phyloP scores from a whole-genome alignment of 2,329 filamentous ascomycete species.

The Epichloe coenophiala region DNA sequence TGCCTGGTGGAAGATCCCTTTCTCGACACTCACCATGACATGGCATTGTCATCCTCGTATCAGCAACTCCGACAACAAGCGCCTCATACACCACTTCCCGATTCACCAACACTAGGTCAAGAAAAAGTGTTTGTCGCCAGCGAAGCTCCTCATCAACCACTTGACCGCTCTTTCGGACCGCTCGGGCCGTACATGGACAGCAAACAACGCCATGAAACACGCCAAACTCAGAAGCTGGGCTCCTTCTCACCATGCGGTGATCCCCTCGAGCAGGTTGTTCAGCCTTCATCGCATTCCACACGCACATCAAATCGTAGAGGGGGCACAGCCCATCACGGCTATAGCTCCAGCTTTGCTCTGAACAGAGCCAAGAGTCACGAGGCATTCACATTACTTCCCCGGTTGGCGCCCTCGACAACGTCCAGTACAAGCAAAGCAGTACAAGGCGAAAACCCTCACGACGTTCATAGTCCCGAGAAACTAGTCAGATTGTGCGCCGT shows the following conservation, averaged over 20 bases:
- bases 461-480: neutral
- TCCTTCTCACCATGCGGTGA: neutral
- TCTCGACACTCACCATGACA: neutral
- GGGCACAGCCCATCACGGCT: neutral
- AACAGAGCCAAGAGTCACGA: slow-evolving; percentile 11
- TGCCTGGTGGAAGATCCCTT: neutral
- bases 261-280: neutral
- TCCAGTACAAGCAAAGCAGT: neutral
- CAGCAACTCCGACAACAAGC: neutral
- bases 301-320: neutral
- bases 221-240: neutral
- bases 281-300: neutral
- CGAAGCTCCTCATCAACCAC: neutral
- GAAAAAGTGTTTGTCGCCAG: neutral
- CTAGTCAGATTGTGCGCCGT: neutral
- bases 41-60: neutral
- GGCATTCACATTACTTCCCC: slow-evolving; percentile 12
- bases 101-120: slow-evolving; percentile 4
- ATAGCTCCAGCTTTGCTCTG: slow-evolving; percentile 11
- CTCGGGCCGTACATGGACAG: neutral
- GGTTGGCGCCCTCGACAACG: neutral
- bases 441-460: neutral
- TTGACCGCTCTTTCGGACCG: neutral
- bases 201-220: neutral
- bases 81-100: neutral